Percentiles rank a stretch among this genome's conserved stretches.
These are phyloP conservation scores for Diplodia intermedia DNA, from an alignment of 2,329 filamentous ascomycete genomes.

Conservation along the genomic window DNA sequence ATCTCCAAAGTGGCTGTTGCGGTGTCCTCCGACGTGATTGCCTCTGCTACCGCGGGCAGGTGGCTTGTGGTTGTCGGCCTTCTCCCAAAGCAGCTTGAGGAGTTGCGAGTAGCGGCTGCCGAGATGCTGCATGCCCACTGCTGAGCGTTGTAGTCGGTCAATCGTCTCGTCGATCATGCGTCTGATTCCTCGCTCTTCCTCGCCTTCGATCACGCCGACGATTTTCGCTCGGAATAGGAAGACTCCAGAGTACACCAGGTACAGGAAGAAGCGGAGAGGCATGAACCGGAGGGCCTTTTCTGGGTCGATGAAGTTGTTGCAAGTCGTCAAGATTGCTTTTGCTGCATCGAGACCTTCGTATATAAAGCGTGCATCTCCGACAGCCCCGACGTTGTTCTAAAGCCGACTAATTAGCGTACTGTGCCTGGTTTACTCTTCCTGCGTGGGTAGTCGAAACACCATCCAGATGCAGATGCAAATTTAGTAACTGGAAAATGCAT, in stretches of 20 bases:
- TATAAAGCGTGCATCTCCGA: conserved; percentile 58
- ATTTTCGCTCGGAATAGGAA: conserved; percentile 58
- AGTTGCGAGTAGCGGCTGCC: conserved; percentile 57
- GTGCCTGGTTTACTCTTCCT: background rate
- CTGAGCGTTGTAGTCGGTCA: conserved; percentile 52
- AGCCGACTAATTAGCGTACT: background rate
- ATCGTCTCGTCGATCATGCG: conserved; percentile 57
- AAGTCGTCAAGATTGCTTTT: conserved; percentile 57
- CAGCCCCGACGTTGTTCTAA: conserved; percentile 58
- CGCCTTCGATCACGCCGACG: conserved; percentile 55
- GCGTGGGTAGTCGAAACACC: too few species aligned
- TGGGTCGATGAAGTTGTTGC: conserved; percentile 58
- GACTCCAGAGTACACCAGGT: conserved; percentile 57
- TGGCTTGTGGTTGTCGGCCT: conserved; percentile 41
- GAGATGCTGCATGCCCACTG: conserved; percentile 53
- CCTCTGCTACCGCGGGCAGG: conserved; percentile 20
- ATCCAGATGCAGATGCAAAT: too few species aligned
- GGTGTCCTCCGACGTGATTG: conserved; percentile 7
- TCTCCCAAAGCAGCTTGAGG: conserved; percentile 57
- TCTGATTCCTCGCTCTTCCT: conserved; percentile 56
- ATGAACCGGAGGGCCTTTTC: conserved; percentile 56
- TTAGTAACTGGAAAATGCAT: too few species aligned
- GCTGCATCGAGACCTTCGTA: conserved; percentile 59
- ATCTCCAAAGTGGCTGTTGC: conserved; percentile 36
- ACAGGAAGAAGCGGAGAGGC: conserved; percentile 58